Evolutionary conservation across 2,329 filamentous ascomycete species (phyloP), one percentile per base, ranked within the genome.

Genomic region (Microdochium nivale): DNA sequence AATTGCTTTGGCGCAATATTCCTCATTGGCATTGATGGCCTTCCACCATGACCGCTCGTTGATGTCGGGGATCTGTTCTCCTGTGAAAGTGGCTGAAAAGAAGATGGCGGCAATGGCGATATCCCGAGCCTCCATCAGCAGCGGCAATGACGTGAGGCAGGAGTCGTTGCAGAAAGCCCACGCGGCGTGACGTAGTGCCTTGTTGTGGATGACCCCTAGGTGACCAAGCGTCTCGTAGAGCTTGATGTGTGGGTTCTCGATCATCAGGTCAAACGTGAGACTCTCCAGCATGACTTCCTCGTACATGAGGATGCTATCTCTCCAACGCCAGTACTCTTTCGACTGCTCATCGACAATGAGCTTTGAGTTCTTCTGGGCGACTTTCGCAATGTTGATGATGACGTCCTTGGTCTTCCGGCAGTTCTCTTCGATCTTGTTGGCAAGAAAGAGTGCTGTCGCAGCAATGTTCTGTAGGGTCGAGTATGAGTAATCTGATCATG

Each of bases 321-420:
- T 83, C 94, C 94, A 99, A 62, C 88, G 83, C 94, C 94, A 99
- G 66, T 94, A 99, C 65, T 99, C 94, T 64, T 96, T 97, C 59
- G 88, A 95, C 68, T 97, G 91, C 69, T 97, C 94, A 65, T 99
- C 94, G 50, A 97, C 88, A 51, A 92, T 76, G 53, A 96, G 80
- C 61, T 90, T 88, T 1, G 89, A 78, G 60, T 97, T 92, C 72
- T 99, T 97, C 68, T 96, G 90, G 25, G 92, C 94, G 21, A 96
- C 90, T 58, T 92, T 89, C 54, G 90, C 94, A 61, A 95, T 94
- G 1, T 91, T 89, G 30, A 96, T 86, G 58, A 99, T 92, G 54
- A 99, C 79, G 58, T 96, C 90, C 62, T 90, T 95, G 60, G 96
- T 96, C 70, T 96, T 96, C 48, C 92, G 86, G 64, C 90, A 95